phyloP scores from a whole-genome alignment of 495 filamentous ascomycete species.

The Poronia punctata region DNA sequence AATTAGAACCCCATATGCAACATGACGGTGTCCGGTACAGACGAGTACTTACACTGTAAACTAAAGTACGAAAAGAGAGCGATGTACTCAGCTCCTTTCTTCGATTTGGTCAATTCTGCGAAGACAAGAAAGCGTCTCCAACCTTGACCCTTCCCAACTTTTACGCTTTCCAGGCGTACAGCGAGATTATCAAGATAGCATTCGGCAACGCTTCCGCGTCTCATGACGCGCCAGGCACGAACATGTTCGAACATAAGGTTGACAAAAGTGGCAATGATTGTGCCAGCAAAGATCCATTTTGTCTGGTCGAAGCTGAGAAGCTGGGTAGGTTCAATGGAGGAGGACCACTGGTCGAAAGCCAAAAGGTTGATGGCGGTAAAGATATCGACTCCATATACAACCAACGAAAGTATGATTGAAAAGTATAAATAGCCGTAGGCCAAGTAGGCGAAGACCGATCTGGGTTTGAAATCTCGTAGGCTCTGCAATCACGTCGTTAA shows the following conservation, averaged over 20 bases:
- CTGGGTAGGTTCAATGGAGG: slow-evolving; percentile 34
- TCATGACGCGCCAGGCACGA: slow-evolving; percentile 70
- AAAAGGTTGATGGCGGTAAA: slow-evolving; percentile 90
- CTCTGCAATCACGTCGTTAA: slow-evolving; percentile 46
- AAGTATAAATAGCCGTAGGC: slow-evolving; percentile 83
- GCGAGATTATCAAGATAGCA: slow-evolving; percentile 85
- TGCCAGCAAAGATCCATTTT: slow-evolving; percentile 85
- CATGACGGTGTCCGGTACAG: not conserved
- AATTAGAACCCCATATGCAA: slow-evolving; percentile 20
- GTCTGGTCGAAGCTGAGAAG: slow-evolving; percentile 56
- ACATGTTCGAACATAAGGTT: slow-evolving; percentile 72
- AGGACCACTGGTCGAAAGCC: slow-evolving; percentile 67
- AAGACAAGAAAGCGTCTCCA: slow-evolving; percentile 91
- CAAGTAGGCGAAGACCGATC: slow-evolving; percentile 64
- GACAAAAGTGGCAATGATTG: slow-evolving; percentile 79
- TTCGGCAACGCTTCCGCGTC: slow-evolving; percentile 76
- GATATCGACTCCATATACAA: slow-evolving; percentile 82
- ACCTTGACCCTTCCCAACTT: slow-evolving; percentile 56
- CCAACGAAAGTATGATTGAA: slow-evolving; percentile 67
- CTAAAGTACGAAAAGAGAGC: slow-evolving; percentile 92
- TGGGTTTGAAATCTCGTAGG: slow-evolving; percentile 79
- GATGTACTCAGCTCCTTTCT: slow-evolving; percentile 83
- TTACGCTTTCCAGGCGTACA: slow-evolving; percentile 70
- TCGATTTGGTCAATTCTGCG: slow-evolving; percentile 82
- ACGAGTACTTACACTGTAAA: slow-evolving; percentile 64